phyloP scores from a whole-genome alignment of 805 yeast genomes.

The Phaffomyces antillensis region DNA sequence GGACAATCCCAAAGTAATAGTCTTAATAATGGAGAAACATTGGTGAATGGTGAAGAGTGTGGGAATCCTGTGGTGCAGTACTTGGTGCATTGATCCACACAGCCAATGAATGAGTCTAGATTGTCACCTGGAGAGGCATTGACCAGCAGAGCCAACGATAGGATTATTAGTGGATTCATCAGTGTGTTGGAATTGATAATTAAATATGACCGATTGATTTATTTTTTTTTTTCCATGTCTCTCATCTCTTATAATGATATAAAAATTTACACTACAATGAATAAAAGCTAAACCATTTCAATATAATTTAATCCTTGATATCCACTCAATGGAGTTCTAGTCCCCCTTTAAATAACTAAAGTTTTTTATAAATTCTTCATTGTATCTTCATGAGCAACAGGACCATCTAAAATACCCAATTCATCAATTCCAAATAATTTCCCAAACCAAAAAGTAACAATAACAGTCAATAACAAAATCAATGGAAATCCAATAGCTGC shows the following conservation, averaged over 20 bases:
- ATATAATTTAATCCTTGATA: too few relatives aligned
- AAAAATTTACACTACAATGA: too few relatives aligned
- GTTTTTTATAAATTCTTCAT: constrained; percentile 39
- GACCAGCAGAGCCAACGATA: not conserved
- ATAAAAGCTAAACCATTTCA: too few relatives aligned
- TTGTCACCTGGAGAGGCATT: constrained; percentile 5
- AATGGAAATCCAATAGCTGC: constrained; percentile 96
- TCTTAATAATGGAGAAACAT: constrained; percentile 8
- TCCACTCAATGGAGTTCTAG: too few relatives aligned
- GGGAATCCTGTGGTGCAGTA: constrained; percentile 4
- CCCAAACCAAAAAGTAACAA: constrained; percentile 61
- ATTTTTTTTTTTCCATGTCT: too few relatives aligned
- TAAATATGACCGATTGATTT: too few relatives aligned
- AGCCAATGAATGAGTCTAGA: constrained; percentile 5
- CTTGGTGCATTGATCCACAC: constrained; percentile 8
- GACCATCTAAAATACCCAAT: constrained; percentile 56
- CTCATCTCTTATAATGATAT: too few relatives aligned
- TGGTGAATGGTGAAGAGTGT: constrained; percentile 2
- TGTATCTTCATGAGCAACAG: constrained; percentile 51
- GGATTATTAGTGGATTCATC: too few relatives aligned
- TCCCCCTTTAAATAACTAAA: too few relatives aligned
- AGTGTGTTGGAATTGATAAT: too few relatives aligned
- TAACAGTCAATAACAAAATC: constrained; percentile 60
- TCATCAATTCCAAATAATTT: constrained; percentile 54
- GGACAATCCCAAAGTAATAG: constrained; percentile 67